Evolutionary conservation across 2,329 filamentous ascomycete genomes (phyloP).

Genomic region (Talaromyces sp.): DNA sequence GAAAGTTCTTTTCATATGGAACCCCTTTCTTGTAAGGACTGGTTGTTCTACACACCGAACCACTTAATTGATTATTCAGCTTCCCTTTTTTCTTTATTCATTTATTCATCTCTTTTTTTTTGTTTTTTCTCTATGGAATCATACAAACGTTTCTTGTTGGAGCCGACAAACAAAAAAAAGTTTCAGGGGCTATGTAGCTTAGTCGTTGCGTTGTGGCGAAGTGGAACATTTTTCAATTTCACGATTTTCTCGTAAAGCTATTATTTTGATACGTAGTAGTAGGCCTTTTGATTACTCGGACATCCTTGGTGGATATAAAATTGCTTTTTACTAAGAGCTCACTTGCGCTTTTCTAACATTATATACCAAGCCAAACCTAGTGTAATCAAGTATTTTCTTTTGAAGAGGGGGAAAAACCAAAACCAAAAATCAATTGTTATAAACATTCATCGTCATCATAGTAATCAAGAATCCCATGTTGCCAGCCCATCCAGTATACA

Average conservation of each 20-base stretch:
- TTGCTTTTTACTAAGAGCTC: background rate
- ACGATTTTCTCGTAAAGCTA: background rate
- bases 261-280: background rate
- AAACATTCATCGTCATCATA: background rate
- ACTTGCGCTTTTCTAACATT: background rate
- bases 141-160: background rate
- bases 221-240: background rate
- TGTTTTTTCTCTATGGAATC: background rate
- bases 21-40: conserved; percentile 1
- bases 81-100: background rate
- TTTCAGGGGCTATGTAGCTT: background rate
- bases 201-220: background rate
- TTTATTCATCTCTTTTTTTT: background rate
- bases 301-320: background rate
- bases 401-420: background rate
- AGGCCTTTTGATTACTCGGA: too few relatives aligned
- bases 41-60: background rate
- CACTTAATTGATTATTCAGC: background rate
- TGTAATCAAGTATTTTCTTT: background rate
- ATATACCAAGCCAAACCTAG: background rate
- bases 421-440: background rate
- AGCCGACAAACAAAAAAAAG: background rate
- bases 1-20: background rate
- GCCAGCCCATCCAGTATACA: conserved; percentile 62
- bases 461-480: conserved; percentile 33